Evolutionary conservation across 192 early-diverging fungal genomes (phyloP), one percentile per base, ranked within the genome.

Genomic region (Rhizophlyctis rosea): DNA sequence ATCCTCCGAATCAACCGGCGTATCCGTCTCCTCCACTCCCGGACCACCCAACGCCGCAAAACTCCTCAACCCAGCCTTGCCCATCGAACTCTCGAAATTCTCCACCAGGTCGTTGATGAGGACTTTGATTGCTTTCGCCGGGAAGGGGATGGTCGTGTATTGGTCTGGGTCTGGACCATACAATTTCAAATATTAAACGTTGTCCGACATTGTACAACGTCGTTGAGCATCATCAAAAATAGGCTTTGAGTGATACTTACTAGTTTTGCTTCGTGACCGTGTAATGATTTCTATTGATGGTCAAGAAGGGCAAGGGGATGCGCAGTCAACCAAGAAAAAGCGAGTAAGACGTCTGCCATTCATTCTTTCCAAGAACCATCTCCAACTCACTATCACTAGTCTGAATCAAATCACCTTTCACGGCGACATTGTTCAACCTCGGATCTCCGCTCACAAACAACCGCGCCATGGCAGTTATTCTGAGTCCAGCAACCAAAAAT

Each of bases 61-160:
- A 4, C 78, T 77, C 5, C 79, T 78, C n/a, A 73, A 76, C 24
- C 73, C 77, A 4, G 67, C 67, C 48, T 82, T 79, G 24, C 76
- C 83, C 75, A 81, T 79, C 52, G 67, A 73, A 48, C 81, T 76
- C 32, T 89, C 83, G 23, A 76, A 64, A 51, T 89, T 83, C 71
- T 86, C 84, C 28, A 87, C 81, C 29, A 91, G 68, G 55, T 98
- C 93, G n/a, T 78, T 80, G 18, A 94, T 53, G 18, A 98, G 71
- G 4, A 98, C 76, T 71, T 90, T 92, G 54, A 96, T 69, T 13
- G 92, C 92, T 74, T 95, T 98, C 62, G 81, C 84, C 4, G 87
- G 74, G 32, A 92, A 87, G 21, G 91, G 87, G 23, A 94, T 81
- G 27, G 75, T 73, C 2, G 86, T 87, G 72, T 85, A 94, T 50